phyloP scores from a whole-genome alignment of 139 green algal species.

The Picochlorum costavermella region DNA sequence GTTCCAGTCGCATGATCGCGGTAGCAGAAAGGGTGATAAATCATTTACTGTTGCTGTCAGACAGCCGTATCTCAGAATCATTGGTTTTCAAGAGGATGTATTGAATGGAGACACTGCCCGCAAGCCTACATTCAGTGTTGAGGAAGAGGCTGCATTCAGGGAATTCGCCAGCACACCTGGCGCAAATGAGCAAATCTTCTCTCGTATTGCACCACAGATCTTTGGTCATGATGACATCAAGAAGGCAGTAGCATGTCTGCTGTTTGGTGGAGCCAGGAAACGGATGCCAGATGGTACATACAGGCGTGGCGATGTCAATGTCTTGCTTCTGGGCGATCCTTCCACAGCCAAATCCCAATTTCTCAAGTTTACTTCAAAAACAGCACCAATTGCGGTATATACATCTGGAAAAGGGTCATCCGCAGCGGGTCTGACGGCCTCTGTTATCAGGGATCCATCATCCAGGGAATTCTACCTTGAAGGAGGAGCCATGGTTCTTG shows the following conservation, averaged over 20 bases:
- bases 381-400: constrained; percentile 91
- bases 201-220: constrained; percentile 87
- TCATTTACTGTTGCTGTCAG: constrained; percentile 54
- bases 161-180: constrained; percentile 69
- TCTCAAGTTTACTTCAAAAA: constrained; percentile 87
- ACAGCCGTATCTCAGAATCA: constrained; percentile 91
- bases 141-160: constrained; percentile 80
- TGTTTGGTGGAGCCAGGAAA: constrained; percentile 94
- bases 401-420: constrained; percentile 91
- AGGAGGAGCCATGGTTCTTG: constrained; percentile 96
- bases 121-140: constrained; percentile 57
- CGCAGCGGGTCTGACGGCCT: constrained; percentile 91
- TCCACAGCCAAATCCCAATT: constrained; percentile 98
- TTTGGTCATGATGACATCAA: constrained; percentile 94
- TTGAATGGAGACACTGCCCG: constrained; percentile 62
- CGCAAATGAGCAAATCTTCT: constrained; percentile 62
- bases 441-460: constrained; percentile 58
- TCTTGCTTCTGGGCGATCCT: constrained; percentile 95
- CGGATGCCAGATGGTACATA: constrained; percentile 75
- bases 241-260: constrained; percentile 85
- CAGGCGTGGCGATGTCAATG: constrained; percentile 95
- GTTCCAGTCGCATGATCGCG: constrained; percentile 48
- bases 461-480: constrained; percentile 77
- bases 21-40: not conserved
- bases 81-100: constrained; percentile 76